Percentiles rank a stretch among this genome's conserved stretches.
phyloP scores from a whole-genome alignment of 192 early-diverging fungal genomes.

The Chytriomyces hyalinus region DNA sequence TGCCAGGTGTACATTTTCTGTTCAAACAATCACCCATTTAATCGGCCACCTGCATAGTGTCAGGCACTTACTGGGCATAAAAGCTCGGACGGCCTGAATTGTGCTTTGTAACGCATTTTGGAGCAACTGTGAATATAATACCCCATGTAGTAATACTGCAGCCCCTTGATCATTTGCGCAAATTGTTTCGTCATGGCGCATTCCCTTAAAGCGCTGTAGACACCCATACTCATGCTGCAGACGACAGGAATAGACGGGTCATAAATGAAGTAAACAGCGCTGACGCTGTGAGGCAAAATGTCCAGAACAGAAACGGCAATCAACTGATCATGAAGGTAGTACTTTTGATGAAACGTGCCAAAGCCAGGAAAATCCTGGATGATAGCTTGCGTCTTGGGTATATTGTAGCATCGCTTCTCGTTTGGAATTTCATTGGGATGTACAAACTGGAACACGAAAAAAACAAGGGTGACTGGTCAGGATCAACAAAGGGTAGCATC shows the following conservation, averaged over 20 bases:
- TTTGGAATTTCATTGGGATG: too few species aligned
- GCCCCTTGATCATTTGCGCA: constrained; percentile 44
- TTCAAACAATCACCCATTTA: background rate
- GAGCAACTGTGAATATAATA: constrained; percentile 89
- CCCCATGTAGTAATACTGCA: constrained; percentile 93
- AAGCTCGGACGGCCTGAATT: constrained; percentile 82
- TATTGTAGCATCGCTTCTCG: too few species aligned
- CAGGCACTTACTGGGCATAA: constrained; percentile 64
- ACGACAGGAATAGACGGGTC: constrained; percentile 73
- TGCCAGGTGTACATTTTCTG: constrained; percentile 52
- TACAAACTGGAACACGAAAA: too few species aligned
- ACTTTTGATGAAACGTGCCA: constrained; percentile 92
- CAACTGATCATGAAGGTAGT: constrained; percentile 80
- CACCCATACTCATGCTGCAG: constrained; percentile 74
- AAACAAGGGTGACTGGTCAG: background rate
- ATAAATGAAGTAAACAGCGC: constrained; percentile 94
- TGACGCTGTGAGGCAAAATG: constrained; percentile 84
- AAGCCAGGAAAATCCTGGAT: constrained; percentile 46
- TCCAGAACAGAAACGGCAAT: constrained; percentile 93
- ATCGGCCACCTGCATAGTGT: background rate
- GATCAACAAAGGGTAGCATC: background rate
- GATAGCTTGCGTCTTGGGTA: background rate
- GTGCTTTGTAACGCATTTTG: constrained; percentile 88
- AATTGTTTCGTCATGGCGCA: constrained; percentile 69
- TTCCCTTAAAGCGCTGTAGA: constrained; percentile 84